phyloP scores from a whole-genome alignment of 345 rosid species.

The Salix arbutifolia region DNA sequence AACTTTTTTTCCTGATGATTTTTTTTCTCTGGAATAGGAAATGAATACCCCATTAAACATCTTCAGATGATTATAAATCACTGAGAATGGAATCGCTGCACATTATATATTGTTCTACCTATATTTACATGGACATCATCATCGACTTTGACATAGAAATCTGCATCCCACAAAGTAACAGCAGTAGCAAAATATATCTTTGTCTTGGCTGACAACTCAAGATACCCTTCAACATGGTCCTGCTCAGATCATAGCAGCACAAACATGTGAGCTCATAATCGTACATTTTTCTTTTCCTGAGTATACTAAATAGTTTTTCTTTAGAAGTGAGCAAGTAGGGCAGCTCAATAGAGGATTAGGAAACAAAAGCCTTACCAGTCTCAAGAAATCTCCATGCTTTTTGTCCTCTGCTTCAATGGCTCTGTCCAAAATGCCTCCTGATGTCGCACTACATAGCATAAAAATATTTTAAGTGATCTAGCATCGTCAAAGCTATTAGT shows the following conservation, averaged over 20 bases:
- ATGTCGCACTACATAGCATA: slow-evolving; percentile 54
- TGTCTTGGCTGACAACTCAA: slow-evolving; percentile 94
- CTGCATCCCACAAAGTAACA: slow-evolving; percentile 86
- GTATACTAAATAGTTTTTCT: background rate
- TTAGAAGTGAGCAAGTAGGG: slow-evolving; percentile 6
- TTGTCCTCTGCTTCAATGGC: slow-evolving; percentile 94
- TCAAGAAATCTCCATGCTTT: slow-evolving; percentile 87
- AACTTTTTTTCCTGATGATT: too few relatives aligned
- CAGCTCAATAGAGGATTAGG: background rate
- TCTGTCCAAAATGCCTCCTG: slow-evolving; percentile 94
- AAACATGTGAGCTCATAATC: too few relatives aligned
- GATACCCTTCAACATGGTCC: slow-evolving; percentile 98
- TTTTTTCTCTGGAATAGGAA: too few relatives aligned
- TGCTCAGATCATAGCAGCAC: slow-evolving; percentile 23
- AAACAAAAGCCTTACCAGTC: slow-evolving; percentile 56
- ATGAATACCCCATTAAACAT: too few relatives aligned
- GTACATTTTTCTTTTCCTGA: background rate
- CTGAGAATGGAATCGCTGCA: too few relatives aligned
- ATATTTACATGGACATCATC: slow-evolving; percentile 98
- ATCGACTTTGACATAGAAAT: slow-evolving; percentile 94
- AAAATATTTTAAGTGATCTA: slow-evolving; percentile 3
- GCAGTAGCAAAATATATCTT: slow-evolving; percentile 92
- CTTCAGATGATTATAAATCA: too few relatives aligned
- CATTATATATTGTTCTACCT: slow-evolving; percentile 34
- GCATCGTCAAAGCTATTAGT: background rate